Percentiles rank a stretch among this genome's conserved stretches.
Conservation (phyloP, 1,284 basidiomycete species). For the Neonothopanus nambi region DNA sequence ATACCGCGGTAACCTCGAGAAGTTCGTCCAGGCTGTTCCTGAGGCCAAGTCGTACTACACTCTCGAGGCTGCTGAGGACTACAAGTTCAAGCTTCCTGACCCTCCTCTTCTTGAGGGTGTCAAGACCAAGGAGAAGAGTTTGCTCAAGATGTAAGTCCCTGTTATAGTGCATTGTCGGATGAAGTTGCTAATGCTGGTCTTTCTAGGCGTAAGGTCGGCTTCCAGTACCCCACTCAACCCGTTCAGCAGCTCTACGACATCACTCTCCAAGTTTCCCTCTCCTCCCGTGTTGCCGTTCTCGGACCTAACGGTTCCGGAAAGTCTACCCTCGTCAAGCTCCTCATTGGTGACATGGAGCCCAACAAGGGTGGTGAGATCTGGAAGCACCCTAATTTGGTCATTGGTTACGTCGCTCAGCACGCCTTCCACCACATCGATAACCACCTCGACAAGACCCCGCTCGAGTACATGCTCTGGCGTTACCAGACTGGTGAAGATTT, state of each 20-base stretch:
- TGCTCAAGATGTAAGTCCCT: constrained; percentile 81
- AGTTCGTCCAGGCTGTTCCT: constrained; percentile 91
- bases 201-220: constrained; percentile 81
- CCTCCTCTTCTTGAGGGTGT: constrained; percentile 98
- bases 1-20: constrained; percentile 97
- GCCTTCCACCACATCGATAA: constrained; percentile 99
- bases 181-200: constrained; percentile 1
- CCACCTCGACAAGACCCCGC: constrained; percentile 96
- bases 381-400: constrained; percentile 99
- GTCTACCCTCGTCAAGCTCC: constrained; percentile 97
- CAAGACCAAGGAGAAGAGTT: constrained; percentile 98
- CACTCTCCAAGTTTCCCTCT: constrained; percentile 94
- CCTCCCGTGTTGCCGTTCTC: constrained; percentile 94
- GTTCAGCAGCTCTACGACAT: constrained; percentile 94
- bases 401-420: constrained; percentile 98
- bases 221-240: constrained; percentile 89
- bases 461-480: constrained; percentile 99
- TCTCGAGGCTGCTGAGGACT: constrained; percentile 91
- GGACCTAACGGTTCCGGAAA: constrained; percentile 98
- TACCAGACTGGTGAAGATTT: constrained; percentile 99
- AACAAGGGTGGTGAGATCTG: constrained; percentile 97
- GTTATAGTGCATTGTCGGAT: neutral
- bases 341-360: constrained; percentile 96
- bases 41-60: constrained; percentile 99
- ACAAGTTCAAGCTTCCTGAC: constrained; percentile 95